Base-by-base conservation (phyloP, 225 moss, liverwort and hornwort species). In the Physcomitrium patens region DNA sequence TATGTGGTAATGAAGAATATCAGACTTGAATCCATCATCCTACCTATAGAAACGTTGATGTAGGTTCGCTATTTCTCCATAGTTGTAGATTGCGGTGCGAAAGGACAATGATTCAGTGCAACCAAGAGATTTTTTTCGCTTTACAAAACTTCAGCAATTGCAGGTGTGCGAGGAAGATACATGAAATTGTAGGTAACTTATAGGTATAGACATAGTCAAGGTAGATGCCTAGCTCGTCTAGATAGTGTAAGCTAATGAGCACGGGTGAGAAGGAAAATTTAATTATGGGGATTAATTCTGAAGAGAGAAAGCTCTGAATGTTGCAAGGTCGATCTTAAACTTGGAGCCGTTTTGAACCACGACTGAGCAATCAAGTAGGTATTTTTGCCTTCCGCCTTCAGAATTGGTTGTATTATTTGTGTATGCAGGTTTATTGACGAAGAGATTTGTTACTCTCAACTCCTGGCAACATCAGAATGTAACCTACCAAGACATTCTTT, bases 301-400 rank as follows among this genome's bases (percentile, higher is more conserved):
- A 84, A 80, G 84, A 84, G 73, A 80, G 77, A 80, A 80, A 73
- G 61, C 69, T 65, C 69, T 84, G 84, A 84, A 69, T 54, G 69
- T 73, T 73, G 48, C 77, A 52, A 74, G 68, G 70, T 74, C 49
- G 54, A 65, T 73, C 69, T 5, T 77, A 70, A 69, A 77, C 66
- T 70, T 80, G 77, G 80, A 80, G 80, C 60, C 63, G 84, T 74
- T 77, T 72, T 69, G 77, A 76, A 69, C 73, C 14, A 42, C 69
- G 65, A 74, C 53, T 69, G 73, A 70, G 69, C 80, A 80, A 83
- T 77, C 80, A 80, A 80, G 83, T 83, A 80, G 57, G 83, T 75
- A 61, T 8, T 60, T 71, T 27, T 55, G 70, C 67, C 70, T 54
- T 22, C 69, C 50, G 53, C 31, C 66, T 70, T 56, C 49, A 56